These are phyloP conservation scores for Nakaseomyces kungkrabaensis DNA, from an alignment of 1,139 yeast genomes.

Conservation along the genomic window DNA sequence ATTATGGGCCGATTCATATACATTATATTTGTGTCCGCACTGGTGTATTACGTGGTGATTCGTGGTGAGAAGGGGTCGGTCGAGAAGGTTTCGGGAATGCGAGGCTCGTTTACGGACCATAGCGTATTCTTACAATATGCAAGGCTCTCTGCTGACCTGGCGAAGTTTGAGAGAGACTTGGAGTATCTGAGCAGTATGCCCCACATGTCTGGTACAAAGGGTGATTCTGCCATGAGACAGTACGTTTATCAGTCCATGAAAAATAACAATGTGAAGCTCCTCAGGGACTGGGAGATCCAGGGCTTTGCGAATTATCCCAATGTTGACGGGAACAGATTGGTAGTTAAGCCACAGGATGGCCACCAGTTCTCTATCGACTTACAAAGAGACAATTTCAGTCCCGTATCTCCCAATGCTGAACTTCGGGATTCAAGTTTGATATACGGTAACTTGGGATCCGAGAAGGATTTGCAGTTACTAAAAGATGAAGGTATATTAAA, in stretches of 20 bases:
- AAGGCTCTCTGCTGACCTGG: slow-evolving; percentile 42
- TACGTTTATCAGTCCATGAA: slow-evolving; percentile 53
- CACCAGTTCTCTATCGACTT: slow-evolving; percentile 19
- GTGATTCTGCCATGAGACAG: slow-evolving; percentile 63
- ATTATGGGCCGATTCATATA: slow-evolving; percentile 70
- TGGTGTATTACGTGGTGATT: slow-evolving; percentile 49
- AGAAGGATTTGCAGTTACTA: slow-evolving; percentile 45
- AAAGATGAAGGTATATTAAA: slow-evolving; percentile 30
- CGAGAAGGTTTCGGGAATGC: slow-evolving; percentile 37
- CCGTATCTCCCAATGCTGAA: slow-evolving; percentile 53
- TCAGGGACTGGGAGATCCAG: slow-evolving; percentile 42
- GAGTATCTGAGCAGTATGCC: slow-evolving; percentile 80
- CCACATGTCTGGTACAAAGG: slow-evolving; percentile 80
- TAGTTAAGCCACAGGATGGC: background rate
- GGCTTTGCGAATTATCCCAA: slow-evolving; percentile 53
- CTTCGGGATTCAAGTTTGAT: slow-evolving; percentile 41
- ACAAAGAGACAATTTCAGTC: slow-evolving; percentile 48
- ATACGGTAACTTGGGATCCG: slow-evolving; percentile 58
- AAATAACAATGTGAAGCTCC: slow-evolving; percentile 47
- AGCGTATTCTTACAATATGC: slow-evolving; percentile 43
- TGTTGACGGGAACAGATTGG: slow-evolving; percentile 11
- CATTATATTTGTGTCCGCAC: slow-evolving; percentile 48
- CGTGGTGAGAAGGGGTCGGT: slow-evolving; percentile 36
- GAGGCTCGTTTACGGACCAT: slow-evolving; percentile 58
- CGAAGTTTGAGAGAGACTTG: slow-evolving; percentile 53